phyloP scores from a whole-genome alignment of 371 early-diverging fungal species.

The Mortierella sp. region DNA sequence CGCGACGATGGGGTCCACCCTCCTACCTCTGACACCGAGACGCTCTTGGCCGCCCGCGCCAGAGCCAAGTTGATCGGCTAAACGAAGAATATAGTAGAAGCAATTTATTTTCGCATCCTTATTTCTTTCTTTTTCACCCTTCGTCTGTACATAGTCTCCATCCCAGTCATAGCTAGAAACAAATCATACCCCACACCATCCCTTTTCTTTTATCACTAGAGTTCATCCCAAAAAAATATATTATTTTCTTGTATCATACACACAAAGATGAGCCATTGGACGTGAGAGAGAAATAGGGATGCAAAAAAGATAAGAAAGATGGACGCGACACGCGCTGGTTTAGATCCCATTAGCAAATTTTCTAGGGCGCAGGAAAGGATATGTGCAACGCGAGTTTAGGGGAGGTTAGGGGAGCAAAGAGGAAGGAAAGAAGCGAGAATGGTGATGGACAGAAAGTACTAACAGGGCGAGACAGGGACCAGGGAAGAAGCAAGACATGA shows the following conservation, averaged over 20 bases:
- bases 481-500: background rate
- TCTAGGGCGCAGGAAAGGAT: background rate
- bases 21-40: slow-evolving; percentile 10
- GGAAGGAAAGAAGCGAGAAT: background rate
- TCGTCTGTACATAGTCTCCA: slow-evolving; percentile 6
- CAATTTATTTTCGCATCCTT: background rate
- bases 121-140: background rate
- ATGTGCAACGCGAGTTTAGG: background rate
- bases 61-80: slow-evolving; percentile 12
- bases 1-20: slow-evolving; percentile 26
- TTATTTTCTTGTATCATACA: background rate
- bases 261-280: background rate
- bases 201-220: background rate
- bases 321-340: background rate
- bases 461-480: too few relatives aligned
- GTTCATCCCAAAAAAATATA: background rate
- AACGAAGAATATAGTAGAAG: background rate
- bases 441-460: too few relatives aligned
- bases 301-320: background rate
- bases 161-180: background rate
- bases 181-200: background rate
- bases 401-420: background rate
- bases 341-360: too few relatives aligned
- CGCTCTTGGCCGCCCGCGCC: slow-evolving; percentile 21
- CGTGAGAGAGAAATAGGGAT: background rate